Evolutionary conservation across 1,284 basidiomycete genomes (phyloP).

Genomic region (Ceratobasidium sp.): DNA sequence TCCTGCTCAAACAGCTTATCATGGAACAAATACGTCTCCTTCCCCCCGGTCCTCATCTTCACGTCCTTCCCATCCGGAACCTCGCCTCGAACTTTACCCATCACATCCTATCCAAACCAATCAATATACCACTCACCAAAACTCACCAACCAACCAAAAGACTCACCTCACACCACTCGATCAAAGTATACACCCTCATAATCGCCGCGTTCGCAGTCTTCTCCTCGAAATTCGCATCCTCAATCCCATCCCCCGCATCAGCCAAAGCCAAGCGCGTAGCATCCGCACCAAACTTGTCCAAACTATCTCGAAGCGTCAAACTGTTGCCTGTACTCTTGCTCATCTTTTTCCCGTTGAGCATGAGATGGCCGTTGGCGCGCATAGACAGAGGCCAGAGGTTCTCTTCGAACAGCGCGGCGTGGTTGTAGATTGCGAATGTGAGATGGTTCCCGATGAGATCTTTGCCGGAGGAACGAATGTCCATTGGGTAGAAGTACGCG

Average conservation of each 20-base stretch:
- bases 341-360: conserved; percentile 99
- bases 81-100: conserved; percentile 60
- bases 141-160: neutral
- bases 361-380: conserved; percentile 95
- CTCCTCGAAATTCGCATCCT: conserved; percentile 99
- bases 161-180: conserved; percentile 89
- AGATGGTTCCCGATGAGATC: conserved; percentile 97
- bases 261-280: conserved; percentile 93
- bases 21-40: conserved; percentile 71
- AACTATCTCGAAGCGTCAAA: conserved; percentile 80
- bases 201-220: conserved; percentile 99
- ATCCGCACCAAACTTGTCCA: conserved; percentile 92
- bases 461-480: conserved; percentile 98
- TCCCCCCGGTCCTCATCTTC: conserved; percentile 71
- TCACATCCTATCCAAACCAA: conserved; percentile 72
- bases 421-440: conserved; percentile 95
- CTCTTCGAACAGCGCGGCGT: conserved; percentile 94
- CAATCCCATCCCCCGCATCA: conserved; percentile 97
- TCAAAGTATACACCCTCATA: conserved; percentile 90
- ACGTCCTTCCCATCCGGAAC: conserved; percentile 60
- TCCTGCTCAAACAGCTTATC: conserved; percentile 94
- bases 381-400: conserved; percentile 94
- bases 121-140: neutral
- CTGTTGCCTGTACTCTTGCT: conserved; percentile 95
- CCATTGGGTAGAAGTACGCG: conserved; percentile 98